A percentile compares a stretch with the other conserved stretches of the same genome.
These are phyloP conservation scores for Colletotrichum tabaci DNA, from an alignment of 2,329 filamentous ascomycete genomes.

Conservation along the genomic window DNA sequence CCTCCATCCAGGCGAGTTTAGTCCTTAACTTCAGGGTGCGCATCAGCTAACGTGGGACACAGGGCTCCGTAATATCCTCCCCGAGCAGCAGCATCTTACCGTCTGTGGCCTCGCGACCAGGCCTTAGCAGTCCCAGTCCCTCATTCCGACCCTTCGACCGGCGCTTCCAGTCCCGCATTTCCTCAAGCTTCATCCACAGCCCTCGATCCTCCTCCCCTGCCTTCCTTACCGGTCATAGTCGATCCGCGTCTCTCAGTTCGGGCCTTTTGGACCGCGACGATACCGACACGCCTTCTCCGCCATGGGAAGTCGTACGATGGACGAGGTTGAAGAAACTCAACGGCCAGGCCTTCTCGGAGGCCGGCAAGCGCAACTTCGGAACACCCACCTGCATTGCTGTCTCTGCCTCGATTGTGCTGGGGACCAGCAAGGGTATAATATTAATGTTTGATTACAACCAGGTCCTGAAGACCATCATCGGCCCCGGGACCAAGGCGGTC, in stretches of 20 bases:
- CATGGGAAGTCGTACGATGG: slow-evolving; percentile 98
- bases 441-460: slow-evolving; percentile 98
- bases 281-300: slow-evolving; percentile 80
- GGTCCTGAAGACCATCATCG: slow-evolving; percentile 93
- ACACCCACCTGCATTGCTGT: slow-evolving; percentile 90
- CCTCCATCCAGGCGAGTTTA: slow-evolving; percentile 80
- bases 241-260: slow-evolving; percentile 84
- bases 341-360: slow-evolving; percentile 91
- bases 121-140: slow-evolving; percentile 79
- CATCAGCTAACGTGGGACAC: slow-evolving; percentile 33
- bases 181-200: slow-evolving; percentile 67
- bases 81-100: slow-evolving; percentile 82
- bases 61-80: slow-evolving; percentile 74
- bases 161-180: slow-evolving; percentile 90
- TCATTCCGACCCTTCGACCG: slow-evolving; percentile 95
- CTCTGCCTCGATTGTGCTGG: slow-evolving; percentile 89
- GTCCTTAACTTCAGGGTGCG: slow-evolving; percentile 6
- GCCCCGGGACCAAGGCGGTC: slow-evolving; percentile 92
- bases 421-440: slow-evolving; percentile 94
- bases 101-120: slow-evolving; percentile 76
- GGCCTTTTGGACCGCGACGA: slow-evolving; percentile 76
- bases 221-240: slow-evolving; percentile 82
- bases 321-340: slow-evolving; percentile 93
- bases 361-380: slow-evolving; percentile 92
- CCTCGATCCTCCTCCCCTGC: slow-evolving; percentile 84